Percentiles rank a stretch among this genome's conserved stretches.
Evolutionary conservation across 441 rosid genomes (phyloP).

Genomic region (Heliophila coronopifolia): DNA sequence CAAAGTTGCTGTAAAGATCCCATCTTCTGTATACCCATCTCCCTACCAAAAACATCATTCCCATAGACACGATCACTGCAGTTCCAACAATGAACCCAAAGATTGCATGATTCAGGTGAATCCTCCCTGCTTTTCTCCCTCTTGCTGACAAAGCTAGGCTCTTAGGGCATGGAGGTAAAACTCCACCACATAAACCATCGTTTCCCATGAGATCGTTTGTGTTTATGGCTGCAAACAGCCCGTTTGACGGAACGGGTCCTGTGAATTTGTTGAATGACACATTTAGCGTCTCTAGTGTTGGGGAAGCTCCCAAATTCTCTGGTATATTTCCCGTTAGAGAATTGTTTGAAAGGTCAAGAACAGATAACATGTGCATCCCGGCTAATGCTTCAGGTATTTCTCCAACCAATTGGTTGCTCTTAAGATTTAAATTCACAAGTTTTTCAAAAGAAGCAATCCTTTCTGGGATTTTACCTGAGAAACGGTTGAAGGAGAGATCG

Average conservation of each 20-base stretch:
- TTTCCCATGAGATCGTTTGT: slow-evolving; percentile 64
- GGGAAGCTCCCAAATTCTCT: slow-evolving; percentile 56
- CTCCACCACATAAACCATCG: slow-evolving; percentile 62
- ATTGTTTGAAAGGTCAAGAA: slow-evolving; percentile 74
- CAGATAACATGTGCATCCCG: slow-evolving; percentile 70
- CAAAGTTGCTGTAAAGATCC: slow-evolving; percentile 39
- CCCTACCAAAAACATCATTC: slow-evolving; percentile 33
- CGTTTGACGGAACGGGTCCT: slow-evolving; percentile 72
- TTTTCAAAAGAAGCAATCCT: slow-evolving; percentile 81
- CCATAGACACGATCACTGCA: slow-evolving; percentile 42
- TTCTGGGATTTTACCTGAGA: slow-evolving; percentile 57
- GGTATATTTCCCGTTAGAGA: slow-evolving; percentile 65
- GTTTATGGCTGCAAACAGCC: slow-evolving; percentile 57
- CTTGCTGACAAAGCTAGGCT: too few species aligned
- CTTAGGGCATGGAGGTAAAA: slow-evolving; percentile 72
- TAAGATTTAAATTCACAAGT: slow-evolving; percentile 60
- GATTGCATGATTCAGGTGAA: slow-evolving; percentile 41
- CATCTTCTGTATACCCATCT: slow-evolving; percentile 43
- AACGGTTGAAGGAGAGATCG: slow-evolving; percentile 72
- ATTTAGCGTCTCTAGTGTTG: slow-evolving; percentile 63
- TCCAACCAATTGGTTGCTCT: slow-evolving; percentile 54
- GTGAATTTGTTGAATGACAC: slow-evolving; percentile 65
- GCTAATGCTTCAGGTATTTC: slow-evolving; percentile 58
- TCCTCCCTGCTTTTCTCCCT: slow-evolving; percentile 24
- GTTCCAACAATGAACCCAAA: slow-evolving; percentile 54